Evolutionary conservation across 75 land plant species (phyloP).

Genomic region (Cryptomeria japonica): DNA sequence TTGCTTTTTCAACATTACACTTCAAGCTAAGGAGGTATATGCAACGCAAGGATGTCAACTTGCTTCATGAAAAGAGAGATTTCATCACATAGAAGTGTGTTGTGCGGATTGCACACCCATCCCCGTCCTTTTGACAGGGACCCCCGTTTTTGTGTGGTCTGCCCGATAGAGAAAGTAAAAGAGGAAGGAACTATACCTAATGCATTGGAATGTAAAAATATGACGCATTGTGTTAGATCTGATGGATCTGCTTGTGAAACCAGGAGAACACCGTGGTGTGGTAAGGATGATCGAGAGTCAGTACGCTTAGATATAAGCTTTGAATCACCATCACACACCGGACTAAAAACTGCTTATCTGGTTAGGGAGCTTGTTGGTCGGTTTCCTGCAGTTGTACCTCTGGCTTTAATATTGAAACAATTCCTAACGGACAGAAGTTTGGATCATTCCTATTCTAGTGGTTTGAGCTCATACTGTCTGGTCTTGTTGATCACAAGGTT

Average conservation of each 20-base stretch:
- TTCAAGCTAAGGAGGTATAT: too few species aligned
- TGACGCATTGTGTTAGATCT: slow-evolving; percentile 11
- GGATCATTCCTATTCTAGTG: slow-evolving; percentile 95
- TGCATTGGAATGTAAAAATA: background rate
- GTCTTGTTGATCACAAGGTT: too few species aligned
- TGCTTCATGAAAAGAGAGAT: too few species aligned
- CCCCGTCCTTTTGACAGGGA: too few species aligned
- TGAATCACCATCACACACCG: slow-evolving; percentile 89
- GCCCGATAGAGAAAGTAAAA: too few species aligned
- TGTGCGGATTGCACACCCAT: too few species aligned
- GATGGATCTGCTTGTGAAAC: slow-evolving; percentile 15
- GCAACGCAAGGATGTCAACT: too few species aligned
- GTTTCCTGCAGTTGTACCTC: slow-evolving; percentile 84
- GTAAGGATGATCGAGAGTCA: slow-evolving; percentile 37
- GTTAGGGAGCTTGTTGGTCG: slow-evolving; percentile 83
- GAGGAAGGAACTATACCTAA: slow-evolving; percentile 10
- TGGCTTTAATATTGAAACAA: slow-evolving; percentile 90
- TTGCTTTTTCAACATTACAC: too few species aligned
- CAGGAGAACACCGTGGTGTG: slow-evolving; percentile 31
- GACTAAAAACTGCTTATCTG: slow-evolving; percentile 87
- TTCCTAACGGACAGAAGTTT: slow-evolving; percentile 92
- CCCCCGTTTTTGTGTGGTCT: too few species aligned
- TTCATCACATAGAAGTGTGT: too few species aligned
- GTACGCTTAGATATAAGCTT: slow-evolving; percentile 97
- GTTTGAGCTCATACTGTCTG: slow-evolving; percentile 96